These are phyloP conservation scores for Rhytidiadelphus loreus DNA, from an alignment of 225 moss, liverwort and hornwort genomes.

Conservation along the genomic window DNA sequence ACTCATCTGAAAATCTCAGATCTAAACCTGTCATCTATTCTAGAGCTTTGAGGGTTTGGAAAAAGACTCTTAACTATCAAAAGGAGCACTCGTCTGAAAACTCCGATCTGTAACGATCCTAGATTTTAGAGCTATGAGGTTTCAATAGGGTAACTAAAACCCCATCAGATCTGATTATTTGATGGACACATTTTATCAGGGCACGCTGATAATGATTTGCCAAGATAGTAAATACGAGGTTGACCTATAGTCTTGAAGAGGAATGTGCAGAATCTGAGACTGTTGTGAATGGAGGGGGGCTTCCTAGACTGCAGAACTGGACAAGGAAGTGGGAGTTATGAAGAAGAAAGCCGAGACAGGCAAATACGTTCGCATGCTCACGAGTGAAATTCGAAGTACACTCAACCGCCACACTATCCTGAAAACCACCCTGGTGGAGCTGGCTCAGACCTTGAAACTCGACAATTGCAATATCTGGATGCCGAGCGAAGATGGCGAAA, in stretches of 20 bases:
- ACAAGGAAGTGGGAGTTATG: conserved; percentile 44
- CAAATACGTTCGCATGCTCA: conserved; percentile 39
- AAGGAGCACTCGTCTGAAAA: background rate
- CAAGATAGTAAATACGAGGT: background rate
- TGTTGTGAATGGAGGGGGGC: conserved; percentile 11
- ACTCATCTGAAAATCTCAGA: background rate
- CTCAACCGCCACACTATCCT: conserved; percentile 43
- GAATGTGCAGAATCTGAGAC: conserved; percentile 8
- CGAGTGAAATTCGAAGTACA: conserved; percentile 47
- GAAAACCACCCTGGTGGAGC: conserved; percentile 51
- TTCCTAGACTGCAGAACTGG: conserved; percentile 46
- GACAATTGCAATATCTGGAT: conserved; percentile 53
- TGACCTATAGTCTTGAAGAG: background rate
- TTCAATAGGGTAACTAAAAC: background rate
- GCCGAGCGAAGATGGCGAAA: conserved; percentile 25
- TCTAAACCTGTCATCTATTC: background rate
- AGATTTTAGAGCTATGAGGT: background rate
- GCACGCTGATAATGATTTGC: background rate
- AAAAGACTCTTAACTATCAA: background rate
- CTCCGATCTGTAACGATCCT: background rate
- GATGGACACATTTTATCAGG: background rate
- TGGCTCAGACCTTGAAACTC: conserved; percentile 37
- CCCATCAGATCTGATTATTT: background rate
- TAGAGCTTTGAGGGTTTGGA: background rate
- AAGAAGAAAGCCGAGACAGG: conserved; percentile 44